Base-by-base conservation (phyloP, 495 filamentous ascomycete genomes). In the Aspergillus cristatus region DNA sequence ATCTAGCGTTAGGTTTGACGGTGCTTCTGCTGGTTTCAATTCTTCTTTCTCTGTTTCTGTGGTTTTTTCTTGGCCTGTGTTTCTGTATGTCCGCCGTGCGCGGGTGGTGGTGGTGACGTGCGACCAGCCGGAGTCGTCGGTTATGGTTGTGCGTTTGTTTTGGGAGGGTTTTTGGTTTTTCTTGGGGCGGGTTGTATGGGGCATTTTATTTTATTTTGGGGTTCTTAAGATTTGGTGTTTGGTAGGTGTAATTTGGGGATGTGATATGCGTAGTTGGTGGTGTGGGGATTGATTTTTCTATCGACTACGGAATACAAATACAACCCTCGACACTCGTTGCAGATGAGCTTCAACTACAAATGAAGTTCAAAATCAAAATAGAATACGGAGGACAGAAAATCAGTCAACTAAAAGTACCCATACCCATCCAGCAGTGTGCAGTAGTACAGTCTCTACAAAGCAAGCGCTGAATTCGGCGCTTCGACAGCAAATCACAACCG, bases 121-220 rank as follows among this genome's bases (percentile, higher is more conserved):
- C 20, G 72, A 74, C 74, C 74, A 78, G 58, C 74, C 73, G 24
- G 69, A 55, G 18, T 58, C 42, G 50, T 67, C 69, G 31, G 47
- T 77, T 76, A 35, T 59, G 45, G 18, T 34, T 18, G 43, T n/a
- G n/a, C n/a, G n/a, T n/a, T 46, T 36, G 45, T 33, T 15, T 43
- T 53, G n/a, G 24, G 40, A 12, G 8, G n/a, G n/a, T n/a, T n/a
- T n/a, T n/a, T 38, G 28, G 13, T 34, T 35, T 32, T 64, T 67
- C 41, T 61, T 62, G 28, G 4, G 10, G 26, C 65, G 67, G n/a
- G 60, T 58, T 18, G 52, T 67, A 48, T 70, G 65, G 37, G 70
- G 63, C 71, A 75, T 75, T 17, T 12, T 15, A 7, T 32, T 16
- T 17, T 17, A 18, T 10, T 28, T 4, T 34, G 35, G 15, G 15